Evolutionary conservation across 768 basidiomycete species (phyloP), one percentile per base, ranked within the genome.

Genomic region (Leccinum sublutescens): DNA sequence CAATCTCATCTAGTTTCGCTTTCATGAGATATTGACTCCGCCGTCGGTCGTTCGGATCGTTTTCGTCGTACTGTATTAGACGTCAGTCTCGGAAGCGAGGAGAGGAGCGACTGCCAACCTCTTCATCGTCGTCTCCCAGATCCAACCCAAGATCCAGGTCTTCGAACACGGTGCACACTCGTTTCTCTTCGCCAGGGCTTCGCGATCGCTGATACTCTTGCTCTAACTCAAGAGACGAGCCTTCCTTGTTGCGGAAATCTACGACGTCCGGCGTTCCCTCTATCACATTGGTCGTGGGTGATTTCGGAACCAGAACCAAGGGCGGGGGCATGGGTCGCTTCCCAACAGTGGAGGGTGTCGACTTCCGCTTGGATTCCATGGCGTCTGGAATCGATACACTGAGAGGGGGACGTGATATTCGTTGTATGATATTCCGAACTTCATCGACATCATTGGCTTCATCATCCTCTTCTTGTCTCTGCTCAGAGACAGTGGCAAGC

Each of bases 1-100:
- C 91, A 50, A 93, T 88, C 71, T 88, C 87, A 68, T 93, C 91
- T 23, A 93, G 75, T 69, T 88, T 82, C 17, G 86, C 85, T 64
- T 79, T 85, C 85, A 93, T 84, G 47, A 87, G 73, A 63, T 85
- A 81, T 64, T 92, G 91, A 69, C 89, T 92, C 67, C 81, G 82
- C 45, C 89, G 81, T 59, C 83, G 81, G 72, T 91, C 90, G 66
- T 90, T 79, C 48, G 87, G 86, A 65, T 91, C 90, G 63, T 84
- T 77, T 49, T 84, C 82, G 59, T 89, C 87, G 64, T 81, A 86
- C 87, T 90, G 64, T 7, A 34, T 51, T 55, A 43, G 51, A 49
- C 60, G 63, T 67, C 59, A 73, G 65, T 45, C 54, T 14, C 48
- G 23, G 55, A 54, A 47, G 21, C 31, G 23, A 49, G 52, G 52